Percentiles rank a stretch among this genome's conserved stretches.
These are phyloP conservation scores for Ophiognomonia clavigignenti-juglandacearum DNA, from an alignment of 2,329 filamentous ascomycete species.

Conservation along the genomic window DNA sequence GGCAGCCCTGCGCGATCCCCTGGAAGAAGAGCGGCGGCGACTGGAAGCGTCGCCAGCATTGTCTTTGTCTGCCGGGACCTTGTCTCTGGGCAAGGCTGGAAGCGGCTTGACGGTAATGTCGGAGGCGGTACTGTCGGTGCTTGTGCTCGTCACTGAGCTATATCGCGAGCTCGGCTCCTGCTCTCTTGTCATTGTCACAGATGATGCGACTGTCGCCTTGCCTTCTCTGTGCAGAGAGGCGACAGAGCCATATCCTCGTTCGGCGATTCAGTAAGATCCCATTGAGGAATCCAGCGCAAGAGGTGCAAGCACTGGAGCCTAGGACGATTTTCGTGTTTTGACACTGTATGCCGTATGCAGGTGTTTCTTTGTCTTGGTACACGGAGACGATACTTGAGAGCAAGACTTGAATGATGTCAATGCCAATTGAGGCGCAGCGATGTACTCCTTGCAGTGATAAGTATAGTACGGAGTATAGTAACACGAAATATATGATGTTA, in stretches of 20 bases:
- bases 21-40: constrained; percentile 26
- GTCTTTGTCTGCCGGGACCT: constrained; percentile 12
- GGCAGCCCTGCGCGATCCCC: constrained; percentile 29
- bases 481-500: not conserved
- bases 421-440: not conserved
- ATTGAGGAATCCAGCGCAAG: constrained; percentile 9
- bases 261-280: constrained; percentile 11
- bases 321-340: too few species aligned
- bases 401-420: not conserved
- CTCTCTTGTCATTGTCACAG: constrained; percentile 61
- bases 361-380: not conserved
- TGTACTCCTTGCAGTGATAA: not conserved
- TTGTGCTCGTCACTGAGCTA: constrained; percentile 61
- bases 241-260: constrained; percentile 16
- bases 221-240: constrained; percentile 13
- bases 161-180: constrained; percentile 59
- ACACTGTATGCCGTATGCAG: too few species aligned
- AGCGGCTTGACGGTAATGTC: constrained; percentile 56
- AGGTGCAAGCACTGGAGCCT: not conserved
- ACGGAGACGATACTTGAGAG: not conserved
- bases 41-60: constrained; percentile 24
- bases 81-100: constrained; percentile 26
- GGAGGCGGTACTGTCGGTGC: constrained; percentile 62
- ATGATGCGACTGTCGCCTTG: constrained; percentile 9
- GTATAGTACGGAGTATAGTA: not conserved